Base-by-base conservation (phyloP, 371 early-diverging fungal genomes). In the Lichtheimia ramosa region DNA sequence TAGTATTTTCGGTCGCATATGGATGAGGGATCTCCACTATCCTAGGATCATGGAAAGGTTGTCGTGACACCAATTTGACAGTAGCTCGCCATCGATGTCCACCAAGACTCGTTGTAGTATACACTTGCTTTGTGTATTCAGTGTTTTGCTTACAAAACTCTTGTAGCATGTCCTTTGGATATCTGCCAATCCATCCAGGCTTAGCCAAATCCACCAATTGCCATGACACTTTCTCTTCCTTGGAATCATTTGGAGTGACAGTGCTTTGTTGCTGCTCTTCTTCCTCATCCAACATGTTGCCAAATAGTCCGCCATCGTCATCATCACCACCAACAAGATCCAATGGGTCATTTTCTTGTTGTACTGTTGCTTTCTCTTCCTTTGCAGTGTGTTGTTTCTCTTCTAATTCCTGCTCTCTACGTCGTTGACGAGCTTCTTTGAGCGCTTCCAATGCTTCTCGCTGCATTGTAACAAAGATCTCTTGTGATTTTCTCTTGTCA, bases 101-200 rank as follows among this genome's bases (percentile, higher is more conserved):
- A 4, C 66, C 63, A 0, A 65, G 23, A 3, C 54, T 48, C 0
- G 24, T 58, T 7, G 59, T 61, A 34, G 52, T 40, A 20, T 55
- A 76, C 0, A 18, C 48, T 16, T 63, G 68, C 15, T 49, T 65
- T 41, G 55, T 48, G 3, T 61, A 50, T 6, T 48, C 54, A n/a
- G 63, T 59, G 16, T 59, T 69, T 18, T 41, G 57, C 21, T 65
- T 69, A 43, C 69, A 66, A 49, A 68, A 68, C 2, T 78, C 75
- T 7, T 58, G 24, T 40, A 78, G 43, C 8, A 70, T 43, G 4
- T 74, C 74, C 41, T 82, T 84, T 0, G 86, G 83, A 1, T 68
- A 68, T 40, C 63, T 62, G 2, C 84, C 83, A 27, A 67, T 77
- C 78, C 79, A 83, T 18, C 73, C 74, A 60, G 71, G 41, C 21